Evolutionary conservation across 2,329 filamentous ascomycete genomes (phyloP).

Genomic region (Akanthomyces muscarius): DNA sequence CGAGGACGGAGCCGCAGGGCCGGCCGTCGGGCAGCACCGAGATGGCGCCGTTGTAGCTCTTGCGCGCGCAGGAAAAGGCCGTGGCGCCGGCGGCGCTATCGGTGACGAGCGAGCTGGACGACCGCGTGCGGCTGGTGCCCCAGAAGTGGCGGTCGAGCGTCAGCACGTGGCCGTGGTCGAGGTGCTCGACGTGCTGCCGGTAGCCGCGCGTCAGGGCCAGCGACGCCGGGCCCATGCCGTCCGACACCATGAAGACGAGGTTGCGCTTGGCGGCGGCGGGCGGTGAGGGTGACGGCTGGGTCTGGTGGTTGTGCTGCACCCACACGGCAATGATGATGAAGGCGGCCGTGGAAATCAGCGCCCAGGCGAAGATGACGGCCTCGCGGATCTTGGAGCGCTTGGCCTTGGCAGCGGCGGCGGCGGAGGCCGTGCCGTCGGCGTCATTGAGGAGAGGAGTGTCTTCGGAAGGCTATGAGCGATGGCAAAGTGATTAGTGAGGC

Average conservation of each 20-base stretch:
- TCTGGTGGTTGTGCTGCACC: conserved; percentile 65
- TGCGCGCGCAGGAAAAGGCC: conserved; percentile 85
- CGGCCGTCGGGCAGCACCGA: conserved; percentile 78
- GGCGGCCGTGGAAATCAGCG: conserved; percentile 70
- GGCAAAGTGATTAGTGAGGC: neutral
- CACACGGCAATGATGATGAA: conserved; percentile 77
- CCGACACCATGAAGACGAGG: conserved; percentile 97
- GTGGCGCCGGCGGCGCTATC: conserved; percentile 97
- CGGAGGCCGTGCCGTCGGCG: neutral
- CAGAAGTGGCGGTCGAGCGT: conserved; percentile 84
- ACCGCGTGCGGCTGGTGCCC: conserved; percentile 83
- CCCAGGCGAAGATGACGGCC: conserved; percentile 75
- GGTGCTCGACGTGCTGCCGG: conserved; percentile 68
- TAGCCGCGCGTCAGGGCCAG: conserved; percentile 82
- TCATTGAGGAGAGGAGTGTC: conserved; percentile 14
- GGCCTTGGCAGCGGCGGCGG: neutral
- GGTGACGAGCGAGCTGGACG: conserved; percentile 79
- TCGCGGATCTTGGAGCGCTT: conserved; percentile 56
- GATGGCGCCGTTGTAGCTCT: conserved; percentile 97
- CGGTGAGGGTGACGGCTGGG: conserved; percentile 26
- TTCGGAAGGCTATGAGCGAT: conserved; percentile 7
- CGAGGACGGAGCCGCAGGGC: conserved; percentile 87
- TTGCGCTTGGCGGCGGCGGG: conserved; percentile 69
- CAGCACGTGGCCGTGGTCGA: conserved; percentile 73
- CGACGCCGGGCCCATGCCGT: conserved; percentile 95